phyloP scores from a whole-genome alignment of 257 asterid genomes.

The Verbena officinalis region DNA sequence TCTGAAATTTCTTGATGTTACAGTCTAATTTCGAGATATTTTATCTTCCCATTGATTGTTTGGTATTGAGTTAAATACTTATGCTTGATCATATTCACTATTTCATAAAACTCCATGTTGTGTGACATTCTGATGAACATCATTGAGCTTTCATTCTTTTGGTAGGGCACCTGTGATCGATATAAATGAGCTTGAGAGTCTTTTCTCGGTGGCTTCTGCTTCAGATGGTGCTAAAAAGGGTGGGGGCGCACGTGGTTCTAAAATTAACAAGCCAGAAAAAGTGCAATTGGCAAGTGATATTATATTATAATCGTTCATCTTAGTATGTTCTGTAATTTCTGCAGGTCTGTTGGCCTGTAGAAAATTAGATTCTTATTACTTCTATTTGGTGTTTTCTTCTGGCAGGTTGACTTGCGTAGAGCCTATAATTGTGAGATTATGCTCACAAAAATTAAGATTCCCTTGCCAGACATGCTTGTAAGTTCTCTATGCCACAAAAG shows the following conservation, averaged over 20 bases:
- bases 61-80: not conserved
- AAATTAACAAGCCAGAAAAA: constrained; percentile 89
- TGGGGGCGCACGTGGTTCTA: constrained; percentile 78
- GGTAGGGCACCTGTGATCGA: constrained; percentile 96
- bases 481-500: constrained; percentile 47
- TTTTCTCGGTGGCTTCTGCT: constrained; percentile 93
- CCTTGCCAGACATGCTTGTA: constrained; percentile 93
- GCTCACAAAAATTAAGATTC: constrained; percentile 95
- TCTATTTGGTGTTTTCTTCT: constrained; percentile 29
- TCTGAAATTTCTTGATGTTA: constrained; percentile 27
- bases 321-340: constrained; percentile 21
- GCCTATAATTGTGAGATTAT: constrained; percentile 98
- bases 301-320: constrained; percentile 27
- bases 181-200: constrained; percentile 94
- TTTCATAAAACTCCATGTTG: constrained; percentile 9
- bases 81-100: constrained; percentile 17
- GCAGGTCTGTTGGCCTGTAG: constrained; percentile 18
- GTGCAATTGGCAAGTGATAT: constrained; percentile 83
- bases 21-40: constrained; percentile 22
- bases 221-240: constrained; percentile 74
- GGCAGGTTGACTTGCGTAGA: constrained; percentile 90
- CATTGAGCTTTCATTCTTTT: constrained; percentile 29
- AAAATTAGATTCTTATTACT: constrained; percentile 21
- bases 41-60: constrained; percentile 7
- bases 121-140: constrained; percentile 37